Conservation (phyloP, 257 asterid genomes). For the Capsicum pubescens region DNA sequence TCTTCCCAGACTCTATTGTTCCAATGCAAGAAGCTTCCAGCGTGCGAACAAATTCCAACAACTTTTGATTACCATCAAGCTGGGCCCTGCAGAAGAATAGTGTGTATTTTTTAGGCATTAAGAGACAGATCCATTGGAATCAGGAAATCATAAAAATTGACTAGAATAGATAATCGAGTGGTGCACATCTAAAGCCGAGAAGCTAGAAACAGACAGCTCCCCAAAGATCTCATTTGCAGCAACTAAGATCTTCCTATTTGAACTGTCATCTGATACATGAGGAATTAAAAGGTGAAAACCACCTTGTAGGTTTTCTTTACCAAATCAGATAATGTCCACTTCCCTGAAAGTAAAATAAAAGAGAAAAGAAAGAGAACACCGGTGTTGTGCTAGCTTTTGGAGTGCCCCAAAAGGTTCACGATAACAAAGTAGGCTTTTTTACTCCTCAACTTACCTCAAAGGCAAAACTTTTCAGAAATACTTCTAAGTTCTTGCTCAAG, state of each 20-base stretch:
- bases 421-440: background rate
- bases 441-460: constrained; percentile 10
- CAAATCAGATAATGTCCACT: background rate
- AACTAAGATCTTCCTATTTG: background rate
- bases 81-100: constrained; percentile 58
- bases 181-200: background rate
- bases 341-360: background rate
- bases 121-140: background rate
- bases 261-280: background rate
- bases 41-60: constrained; percentile 68
- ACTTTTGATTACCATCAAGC: constrained; percentile 72
- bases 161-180: background rate
- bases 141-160: background rate
- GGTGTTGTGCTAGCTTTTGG: background rate
- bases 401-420: background rate
- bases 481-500: too few relatives aligned
- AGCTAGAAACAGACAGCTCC: background rate
- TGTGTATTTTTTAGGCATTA: background rate
- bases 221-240: background rate
- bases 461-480: too few relatives aligned
- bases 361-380: background rate
- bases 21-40: constrained; percentile 85
- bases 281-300: constrained; percentile 7
- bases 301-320: background rate
- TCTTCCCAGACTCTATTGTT: constrained; percentile 88